Base-by-base conservation (phyloP, 352 stramenopile species). In the Globisporangium orthogonon region DNA sequence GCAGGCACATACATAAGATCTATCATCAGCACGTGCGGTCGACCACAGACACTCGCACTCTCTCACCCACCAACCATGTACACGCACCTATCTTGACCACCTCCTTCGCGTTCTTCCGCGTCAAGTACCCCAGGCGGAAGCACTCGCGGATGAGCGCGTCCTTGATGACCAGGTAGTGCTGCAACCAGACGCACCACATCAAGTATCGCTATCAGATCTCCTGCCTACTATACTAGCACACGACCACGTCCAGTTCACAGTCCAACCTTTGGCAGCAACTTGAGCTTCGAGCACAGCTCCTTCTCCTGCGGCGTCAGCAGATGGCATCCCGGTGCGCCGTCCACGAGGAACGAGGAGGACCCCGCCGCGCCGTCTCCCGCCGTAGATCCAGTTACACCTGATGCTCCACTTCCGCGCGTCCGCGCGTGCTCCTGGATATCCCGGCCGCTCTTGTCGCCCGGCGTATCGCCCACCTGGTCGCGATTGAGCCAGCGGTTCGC, bases 131-230 rank as follows among this genome's bases (percentile, higher is more conserved):
- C 51, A 91, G 66, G 52, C 78, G 67, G 63, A 85, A 87, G 70
- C 83, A 82, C 74, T 97, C 78, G 66, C 87, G 85, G 68, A 98
- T 89, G 15, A 98, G 63, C 14, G 86, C 93, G 40, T 95, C 96
- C 69, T 98, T 98, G 55, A 98, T 96, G 56, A 98, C 83, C 49
- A 98, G 66, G 72, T 98, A 98, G 65, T 97, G 88, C 69, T 91
- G 53, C 18, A 56, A 29, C 6, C 47, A 48, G 47, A 65, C 54
- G 5, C 54, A 52, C 43, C 23, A 23, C 30, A 14, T 41, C 31
- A 49, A 46, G 18, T 10, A 43, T 14, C 28, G 11, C 6, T 30
- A 11, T 46, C 40, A 46, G 49, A 23, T 14, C 13, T 0, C 33
- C 43, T 2, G 29, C 15, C 2, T 45, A 2, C 7, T 13, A 31